These are phyloP conservation scores for Kodamaea sp. DNA, from an alignment of 1,139 yeast species.

Conservation along the genomic window DNA sequence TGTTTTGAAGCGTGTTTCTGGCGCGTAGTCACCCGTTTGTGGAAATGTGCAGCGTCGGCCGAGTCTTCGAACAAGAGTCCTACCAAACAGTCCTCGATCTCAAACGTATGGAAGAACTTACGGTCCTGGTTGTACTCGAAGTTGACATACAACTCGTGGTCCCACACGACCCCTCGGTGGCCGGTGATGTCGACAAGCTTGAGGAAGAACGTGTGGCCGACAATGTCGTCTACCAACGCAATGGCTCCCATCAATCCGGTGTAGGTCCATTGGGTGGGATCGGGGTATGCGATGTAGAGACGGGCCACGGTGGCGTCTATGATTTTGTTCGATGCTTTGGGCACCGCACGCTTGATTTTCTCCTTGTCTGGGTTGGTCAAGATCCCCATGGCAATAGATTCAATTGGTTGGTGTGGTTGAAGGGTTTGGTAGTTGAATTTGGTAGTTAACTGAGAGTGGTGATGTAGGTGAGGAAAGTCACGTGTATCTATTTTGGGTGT, in stretches of 20 bases:
- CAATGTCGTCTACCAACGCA: constrained; percentile 84
- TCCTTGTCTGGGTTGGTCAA: constrained; percentile 77
- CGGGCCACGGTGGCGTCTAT: constrained; percentile 91
- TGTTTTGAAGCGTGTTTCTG: constrained; percentile 85
- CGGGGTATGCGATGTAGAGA: constrained; percentile 86
- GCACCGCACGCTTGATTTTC: constrained; percentile 82
- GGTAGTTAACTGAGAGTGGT: too few relatives aligned
- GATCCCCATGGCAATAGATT: constrained; percentile 50
- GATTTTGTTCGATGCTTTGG: constrained; percentile 84
- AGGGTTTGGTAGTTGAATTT: too few relatives aligned
- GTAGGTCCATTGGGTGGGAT: constrained; percentile 76
- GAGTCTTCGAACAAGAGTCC: constrained; percentile 91
- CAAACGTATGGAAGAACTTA: constrained; percentile 92
- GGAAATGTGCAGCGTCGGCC: constrained; percentile 82
- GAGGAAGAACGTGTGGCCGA: constrained; percentile 90
- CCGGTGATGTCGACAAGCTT: constrained; percentile 85
- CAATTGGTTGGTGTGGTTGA: too few relatives aligned
- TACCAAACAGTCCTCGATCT: constrained; percentile 85
- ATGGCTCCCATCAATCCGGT: constrained; percentile 91
- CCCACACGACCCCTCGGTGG: constrained; percentile 90
- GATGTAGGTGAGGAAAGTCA: too few relatives aligned
- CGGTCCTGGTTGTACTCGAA: constrained; percentile 92
- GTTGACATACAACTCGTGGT: constrained; percentile 87
- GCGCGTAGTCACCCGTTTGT: constrained; percentile 71
- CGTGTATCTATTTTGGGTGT: too few relatives aligned